Evolutionary conservation across 2,329 filamentous ascomycete species (phyloP), one percentile per base, ranked within the genome.

Genomic region (Claviceps capensis): DNA sequence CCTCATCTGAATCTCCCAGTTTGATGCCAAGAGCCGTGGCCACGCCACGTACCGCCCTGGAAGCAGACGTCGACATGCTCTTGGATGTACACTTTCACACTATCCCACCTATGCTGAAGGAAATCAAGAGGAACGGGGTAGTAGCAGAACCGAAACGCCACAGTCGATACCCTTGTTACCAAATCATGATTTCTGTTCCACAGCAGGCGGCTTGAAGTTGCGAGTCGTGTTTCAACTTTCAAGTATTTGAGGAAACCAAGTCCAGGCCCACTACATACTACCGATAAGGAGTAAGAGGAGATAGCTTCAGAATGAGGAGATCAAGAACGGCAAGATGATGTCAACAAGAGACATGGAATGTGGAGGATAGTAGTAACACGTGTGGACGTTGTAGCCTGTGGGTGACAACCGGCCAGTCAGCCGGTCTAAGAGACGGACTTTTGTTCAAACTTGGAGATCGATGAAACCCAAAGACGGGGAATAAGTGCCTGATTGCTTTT

Each of bases 1-100:
- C 68, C 38, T 71, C 69, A 8, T 68, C 61, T 53, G 72, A 68
- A 19, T 72, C 72, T 54, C 90, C 77, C 36, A 95, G 72, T 66
- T 93, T 86, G 74, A 96, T 95, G 53, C 86, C 85, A 38, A 96
- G 75, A 55, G 74, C 75, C 67, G 88, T 93, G 64, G 89, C 90
- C 65, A 95, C 67, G 60, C 74, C 72, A 62, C 84, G 84, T 68
- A 88, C 85, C 57, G 85, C 59, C 65, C 84, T 83, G 59, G 76
- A 77, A 34, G 63, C 56, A n/a, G 59, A 62, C 55, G 53, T 56
- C 17, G 67, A 49, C 71, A 74, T 74, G 52, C 54, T 56, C 3
- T 19, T 37, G 22, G 16, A 17, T 11, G 30, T 9, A 17, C n/a
- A 37, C 16, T 30, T 41, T 41, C 22, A 19, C 26, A 26, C 16